A percentile compares a stretch with the other conserved stretches of the same genome.
These are phyloP conservation scores for Ascochyta fabae DNA, from an alignment of 2,329 filamentous ascomycete species.

Conservation along the genomic window DNA sequence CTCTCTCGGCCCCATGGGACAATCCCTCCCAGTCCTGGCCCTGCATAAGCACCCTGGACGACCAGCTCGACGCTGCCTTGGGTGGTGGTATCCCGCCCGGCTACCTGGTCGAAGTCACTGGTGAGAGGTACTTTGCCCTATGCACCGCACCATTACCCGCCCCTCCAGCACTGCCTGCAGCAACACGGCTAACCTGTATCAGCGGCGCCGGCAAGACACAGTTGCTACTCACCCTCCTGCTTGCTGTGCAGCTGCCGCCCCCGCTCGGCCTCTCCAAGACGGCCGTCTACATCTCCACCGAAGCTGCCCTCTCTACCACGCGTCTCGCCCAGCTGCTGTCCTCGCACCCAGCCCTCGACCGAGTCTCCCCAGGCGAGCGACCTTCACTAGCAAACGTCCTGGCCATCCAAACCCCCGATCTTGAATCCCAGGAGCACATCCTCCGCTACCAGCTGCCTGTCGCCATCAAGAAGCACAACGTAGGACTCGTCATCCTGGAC, in stretches of 20 bases:
- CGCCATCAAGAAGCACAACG: conserved; percentile 73
- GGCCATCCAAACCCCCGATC: conserved; percentile 82
- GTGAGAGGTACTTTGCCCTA: conserved; percentile 69
- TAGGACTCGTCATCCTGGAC: conserved; percentile 86
- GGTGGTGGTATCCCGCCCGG: conserved; percentile 82
- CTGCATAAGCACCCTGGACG: conserved; percentile 81
- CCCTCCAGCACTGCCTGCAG: neutral
- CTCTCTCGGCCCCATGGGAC: conserved; percentile 25
- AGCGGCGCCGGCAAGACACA: conserved; percentile 95
- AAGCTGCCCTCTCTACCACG: conserved; percentile 80
- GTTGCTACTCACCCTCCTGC: conserved; percentile 82
- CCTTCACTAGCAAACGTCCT: conserved; percentile 79
- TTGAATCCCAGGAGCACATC: conserved; percentile 96
- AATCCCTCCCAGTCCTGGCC: conserved; percentile 52
- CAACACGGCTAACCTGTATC: conserved; percentile 4
- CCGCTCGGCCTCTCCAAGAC: conserved; percentile 73
- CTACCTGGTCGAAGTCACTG: conserved; percentile 85
- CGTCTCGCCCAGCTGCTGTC: conserved; percentile 81
- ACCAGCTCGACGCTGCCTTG: conserved; percentile 71
- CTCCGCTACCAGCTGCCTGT: conserved; percentile 90
- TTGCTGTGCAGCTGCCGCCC: conserved; percentile 80
- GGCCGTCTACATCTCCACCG: conserved; percentile 94
- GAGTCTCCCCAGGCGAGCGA: conserved; percentile 48
- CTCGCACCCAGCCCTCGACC: conserved; percentile 66
- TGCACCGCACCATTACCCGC: too few species aligned